Conservation (phyloP, 169 alveolate species). For the Plasmodium malariae region DNA sequence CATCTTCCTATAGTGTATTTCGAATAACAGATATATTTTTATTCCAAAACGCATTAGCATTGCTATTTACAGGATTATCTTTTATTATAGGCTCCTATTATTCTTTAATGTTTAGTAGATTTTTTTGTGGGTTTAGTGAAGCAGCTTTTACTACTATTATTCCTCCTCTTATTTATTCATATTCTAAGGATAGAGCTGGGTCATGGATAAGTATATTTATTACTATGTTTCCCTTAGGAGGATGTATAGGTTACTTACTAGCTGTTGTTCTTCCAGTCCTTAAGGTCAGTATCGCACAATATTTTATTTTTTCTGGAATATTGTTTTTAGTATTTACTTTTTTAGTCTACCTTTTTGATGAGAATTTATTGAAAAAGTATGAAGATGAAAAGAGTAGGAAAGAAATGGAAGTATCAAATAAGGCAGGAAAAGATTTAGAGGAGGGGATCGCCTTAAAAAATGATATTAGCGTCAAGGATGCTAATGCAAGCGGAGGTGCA, state of each 20-base stretch:
- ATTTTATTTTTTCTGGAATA: slow-evolving; percentile 8
- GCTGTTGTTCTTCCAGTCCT: slow-evolving; percentile 8
- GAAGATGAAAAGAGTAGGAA: slow-evolving; percentile 36
- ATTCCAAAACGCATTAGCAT: slow-evolving; percentile 34
- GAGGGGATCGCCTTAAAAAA: slow-evolving; percentile 16
- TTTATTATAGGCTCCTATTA: slow-evolving; percentile 47
- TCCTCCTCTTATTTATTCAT: slow-evolving; percentile 55
- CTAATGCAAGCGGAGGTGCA: neutral
- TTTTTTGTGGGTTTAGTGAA: slow-evolving; percentile 68
- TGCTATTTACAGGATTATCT: slow-evolving; percentile 29
- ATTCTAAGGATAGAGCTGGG: slow-evolving; percentile 57
- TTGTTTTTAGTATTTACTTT: neutral
- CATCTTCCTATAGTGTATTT: slow-evolving; percentile 28
- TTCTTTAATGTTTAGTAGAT: slow-evolving; percentile 59
- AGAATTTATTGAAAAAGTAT: slow-evolving; percentile 19
- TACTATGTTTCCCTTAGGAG: slow-evolving; percentile 60
- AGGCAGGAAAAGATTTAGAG: neutral
- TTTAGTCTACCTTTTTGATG: slow-evolving; percentile 32
- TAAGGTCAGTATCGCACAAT: slow-evolving; percentile 39
- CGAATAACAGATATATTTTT: slow-evolving; percentile 30
- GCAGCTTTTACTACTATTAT: slow-evolving; percentile 55
- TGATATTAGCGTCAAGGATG: neutral
- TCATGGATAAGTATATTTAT: slow-evolving; percentile 57
- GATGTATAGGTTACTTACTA: slow-evolving; percentile 25
- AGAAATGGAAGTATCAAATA: neutral